Conservation (phyloP, 495 filamentous ascomycete species). For the Xylaria sp. region DNA sequence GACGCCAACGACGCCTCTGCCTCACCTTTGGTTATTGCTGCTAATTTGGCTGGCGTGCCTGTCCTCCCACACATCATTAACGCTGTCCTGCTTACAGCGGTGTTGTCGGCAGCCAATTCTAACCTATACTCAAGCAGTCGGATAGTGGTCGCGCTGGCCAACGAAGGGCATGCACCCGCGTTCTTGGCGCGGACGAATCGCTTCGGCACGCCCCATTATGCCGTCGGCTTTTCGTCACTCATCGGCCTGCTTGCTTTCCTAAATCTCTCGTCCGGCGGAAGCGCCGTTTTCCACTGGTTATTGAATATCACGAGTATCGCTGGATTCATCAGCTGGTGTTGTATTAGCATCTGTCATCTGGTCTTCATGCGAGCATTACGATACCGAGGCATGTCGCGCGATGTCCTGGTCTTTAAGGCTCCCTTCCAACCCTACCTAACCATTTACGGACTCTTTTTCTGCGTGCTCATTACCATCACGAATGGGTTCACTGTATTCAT, state of each 20-base stretch:
- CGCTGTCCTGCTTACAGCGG: conserved; percentile 69
- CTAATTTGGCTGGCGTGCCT: conserved; percentile 66
- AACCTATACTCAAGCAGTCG: conserved; percentile 68
- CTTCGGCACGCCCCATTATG: conserved; percentile 51
- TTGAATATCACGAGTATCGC: conserved; percentile 70
- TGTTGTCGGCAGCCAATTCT: conserved; percentile 62
- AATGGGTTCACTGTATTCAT: conserved; percentile 76
- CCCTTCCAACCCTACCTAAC: conserved; percentile 65
- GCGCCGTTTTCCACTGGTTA: conserved; percentile 63
- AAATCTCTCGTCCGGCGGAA: conserved; percentile 56
- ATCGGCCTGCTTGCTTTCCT: conserved; percentile 62
- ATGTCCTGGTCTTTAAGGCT: conserved; percentile 62
- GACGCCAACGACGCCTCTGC: conserved; percentile 60
- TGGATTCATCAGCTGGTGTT: conserved; percentile 72
- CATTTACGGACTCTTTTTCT: conserved; percentile 69
- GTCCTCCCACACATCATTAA: conserved; percentile 76
- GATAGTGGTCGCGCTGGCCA: conserved; percentile 67
- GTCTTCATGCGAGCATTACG: conserved; percentile 66
- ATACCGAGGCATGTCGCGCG: conserved; percentile 61
- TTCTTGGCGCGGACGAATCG: conserved; percentile 50
- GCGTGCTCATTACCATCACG: conserved; percentile 68
- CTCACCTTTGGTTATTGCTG: conserved; percentile 75
- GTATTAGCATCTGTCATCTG: conserved; percentile 65
- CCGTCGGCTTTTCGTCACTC: conserved; percentile 49
- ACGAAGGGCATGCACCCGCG: conserved; percentile 65